These are phyloP conservation scores for Tolypocladium inflatum DNA, from an alignment of 2,329 filamentous ascomycete genomes.

Conservation along the genomic window DNA sequence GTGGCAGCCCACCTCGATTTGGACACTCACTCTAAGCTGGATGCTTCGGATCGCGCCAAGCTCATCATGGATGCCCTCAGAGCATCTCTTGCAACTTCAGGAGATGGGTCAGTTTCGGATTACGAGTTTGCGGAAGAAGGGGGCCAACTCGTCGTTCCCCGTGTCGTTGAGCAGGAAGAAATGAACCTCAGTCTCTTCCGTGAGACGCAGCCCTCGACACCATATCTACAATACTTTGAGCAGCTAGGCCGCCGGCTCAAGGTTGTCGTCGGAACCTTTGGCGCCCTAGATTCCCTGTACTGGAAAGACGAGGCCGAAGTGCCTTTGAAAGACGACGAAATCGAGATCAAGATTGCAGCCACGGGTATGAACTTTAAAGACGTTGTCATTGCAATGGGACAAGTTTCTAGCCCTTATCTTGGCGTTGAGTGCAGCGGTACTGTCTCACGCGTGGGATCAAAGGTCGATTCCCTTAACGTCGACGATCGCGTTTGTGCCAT, in stretches of 20 bases:
- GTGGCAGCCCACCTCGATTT: constrained; percentile 35
- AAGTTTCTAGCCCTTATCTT: constrained; percentile 21
- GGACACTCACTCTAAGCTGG: constrained; percentile 23
- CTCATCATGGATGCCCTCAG: constrained; percentile 19
- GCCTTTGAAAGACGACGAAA: constrained; percentile 21
- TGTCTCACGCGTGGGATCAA: constrained; percentile 43
- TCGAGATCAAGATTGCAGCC: constrained; percentile 32
- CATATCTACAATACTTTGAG: constrained; percentile 26
- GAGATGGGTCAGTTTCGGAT: constrained; percentile 11
- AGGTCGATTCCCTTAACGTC: constrained; percentile 46
- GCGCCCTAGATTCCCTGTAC: constrained; percentile 28
- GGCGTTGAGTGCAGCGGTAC: constrained; percentile 31
- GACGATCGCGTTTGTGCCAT: constrained; percentile 65
- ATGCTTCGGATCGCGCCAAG: constrained; percentile 16
- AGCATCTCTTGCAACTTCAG: constrained; percentile 8
- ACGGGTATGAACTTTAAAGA: constrained; percentile 38
- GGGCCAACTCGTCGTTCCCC: constrained; percentile 17
- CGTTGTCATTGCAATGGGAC: constrained; percentile 31
- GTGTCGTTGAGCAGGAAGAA: constrained; percentile 13
- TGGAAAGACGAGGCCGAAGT: constrained; percentile 23
- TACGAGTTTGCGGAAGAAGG: constrained; percentile 19
- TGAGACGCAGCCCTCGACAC: constrained; percentile 12
- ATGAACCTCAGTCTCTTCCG: constrained; percentile 16
- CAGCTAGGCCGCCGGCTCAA: constrained; percentile 21
- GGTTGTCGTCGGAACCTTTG: constrained; percentile 27